Evolutionary conservation across 805 yeast species (phyloP), one percentile per base, ranked within the genome.

Genomic region (Isabelozyma gotoi): DNA sequence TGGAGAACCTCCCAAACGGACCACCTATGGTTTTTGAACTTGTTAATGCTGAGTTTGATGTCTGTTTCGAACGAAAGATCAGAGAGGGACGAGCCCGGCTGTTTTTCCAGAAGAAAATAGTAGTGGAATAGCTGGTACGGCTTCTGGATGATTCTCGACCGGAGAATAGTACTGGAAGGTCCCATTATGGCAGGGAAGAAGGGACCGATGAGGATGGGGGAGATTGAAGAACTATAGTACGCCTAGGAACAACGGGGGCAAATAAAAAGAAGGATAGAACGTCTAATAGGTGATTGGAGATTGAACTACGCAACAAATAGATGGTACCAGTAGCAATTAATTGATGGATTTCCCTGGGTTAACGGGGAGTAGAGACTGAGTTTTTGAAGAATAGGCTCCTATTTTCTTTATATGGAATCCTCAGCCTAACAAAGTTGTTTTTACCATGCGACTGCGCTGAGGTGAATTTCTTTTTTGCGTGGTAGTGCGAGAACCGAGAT

Each of bases 51-150:
- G 14, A 62, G 52, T 19, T 60, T 60, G 8, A 80, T 73, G 52
- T 76, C 71, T 5, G 80, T 66, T 20, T 77, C 77, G 40, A 78
- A 71, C 36, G 73, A 65, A 39, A 82, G 56, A 50, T 80, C 78
- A 5, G 82, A 71, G n/a, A 80, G 56, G 16, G 71, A 68, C 38
- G 73, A 65, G 41, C 76, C 73, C 1, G 73, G 63, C 19, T 78
- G 76, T 57, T 73, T 77, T 47, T 82, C 82, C 49, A 76, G 68
- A 20, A 81, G 73, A 52, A 82, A 81, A 59, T 75, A 74, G 52
- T 66, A 64, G 51, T 74, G 68, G 61, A 80, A 75, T 38, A 71
- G 61, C 48, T 67, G 69, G 50, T 64, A 67, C 12, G 75, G 74
- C 42, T 60, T 63, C 42, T 66, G 68, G 24, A 70, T 53, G 24